Base-by-base conservation (phyloP, 371 early-diverging fungal genomes). In the Nematocida ausubeli region DNA sequence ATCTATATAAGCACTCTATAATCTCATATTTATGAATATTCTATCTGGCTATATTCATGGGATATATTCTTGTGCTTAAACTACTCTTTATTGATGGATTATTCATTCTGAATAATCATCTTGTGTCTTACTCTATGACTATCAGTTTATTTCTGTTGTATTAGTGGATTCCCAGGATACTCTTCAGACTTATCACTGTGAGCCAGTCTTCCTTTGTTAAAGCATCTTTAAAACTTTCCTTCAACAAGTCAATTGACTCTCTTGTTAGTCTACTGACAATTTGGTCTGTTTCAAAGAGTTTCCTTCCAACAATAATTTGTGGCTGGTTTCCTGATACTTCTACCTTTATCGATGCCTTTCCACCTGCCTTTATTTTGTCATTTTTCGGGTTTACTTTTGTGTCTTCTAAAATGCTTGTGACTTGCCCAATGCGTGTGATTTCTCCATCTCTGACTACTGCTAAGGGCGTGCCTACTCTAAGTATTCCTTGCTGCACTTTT, bases 381-480 rank as follows among this genome's bases (percentile, higher is more conserved):
- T 91, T 93, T 24, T 88, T 84, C 12, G 92, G 90, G 44, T 92
- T 84, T 22, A 89, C 54, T 87, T 96, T 95, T 83, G 92, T 92
- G 86, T 99, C 95, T 78, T 92, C 88, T 85, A 96, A 93, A 82
- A 99, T 97, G 55, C 93, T 90, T 2, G 93, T 90, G 5, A 97
- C 94, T 83, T 90, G 91, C 52, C 99, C 99, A 14, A 99, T 87
- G 26, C 84, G 86, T 57, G 91, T 85, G 51, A 91, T 82, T 80
- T 65, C 71, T 12, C 92, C 90, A n/a, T 89, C 84, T 65, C 89
- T 89, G 32, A 93, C 88, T 3, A 96, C 95, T 86, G 93, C 95
- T 51, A 99, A 83, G 0, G 98, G 97, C 0, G 98, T 98, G 40
- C 94, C 93, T 22, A 91, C 71, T 70, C 92, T 90, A 81, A 99